phyloP scores from a whole-genome alignment of 2,329 filamentous ascomycete genomes.

The Zalaria obscura region DNA sequence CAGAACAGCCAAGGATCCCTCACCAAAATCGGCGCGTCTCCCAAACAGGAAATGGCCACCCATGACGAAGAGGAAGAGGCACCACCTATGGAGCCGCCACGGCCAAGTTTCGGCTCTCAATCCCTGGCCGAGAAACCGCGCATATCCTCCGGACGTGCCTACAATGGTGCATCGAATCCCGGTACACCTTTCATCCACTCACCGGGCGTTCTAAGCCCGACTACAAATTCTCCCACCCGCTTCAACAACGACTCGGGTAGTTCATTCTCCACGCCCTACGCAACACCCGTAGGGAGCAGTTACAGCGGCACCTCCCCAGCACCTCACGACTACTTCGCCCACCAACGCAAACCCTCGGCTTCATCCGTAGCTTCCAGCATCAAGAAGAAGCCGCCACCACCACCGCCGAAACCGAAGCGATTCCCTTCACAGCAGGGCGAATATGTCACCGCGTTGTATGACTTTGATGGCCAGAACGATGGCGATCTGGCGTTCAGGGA shows the following conservation, averaged over 20 bases:
- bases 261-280: not conserved
- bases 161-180: not conserved
- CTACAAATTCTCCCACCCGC: too few species aligned
- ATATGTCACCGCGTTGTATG: constrained; percentile 51
- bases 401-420: constrained; percentile 53
- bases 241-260: not conserved
- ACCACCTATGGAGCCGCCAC: constrained; percentile 17
- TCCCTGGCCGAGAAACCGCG: not conserved
- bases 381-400: constrained; percentile 61
- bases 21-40: constrained; percentile 1
- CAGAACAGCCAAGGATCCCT: constrained; percentile 5
- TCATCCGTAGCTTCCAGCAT: constrained; percentile 21
- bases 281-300: not conserved
- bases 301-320: not conserved
- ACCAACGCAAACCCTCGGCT: constrained; percentile 22
- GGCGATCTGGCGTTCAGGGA: constrained; percentile 64
- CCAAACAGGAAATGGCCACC: not conserved
- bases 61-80: constrained; percentile 15
- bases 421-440: constrained; percentile 31
- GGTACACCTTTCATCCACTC: not conserved
- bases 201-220: too few species aligned
- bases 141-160: not conserved
- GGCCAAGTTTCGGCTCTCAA: constrained; percentile 10
- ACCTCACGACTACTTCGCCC: constrained; percentile 26
- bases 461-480: constrained; percentile 53